Percentiles rank a stretch among this genome's conserved stretches.
These are phyloP conservation scores for Lactarius hatsudake DNA, from an alignment of 768 basidiomycete species.

Conservation along the genomic window DNA sequence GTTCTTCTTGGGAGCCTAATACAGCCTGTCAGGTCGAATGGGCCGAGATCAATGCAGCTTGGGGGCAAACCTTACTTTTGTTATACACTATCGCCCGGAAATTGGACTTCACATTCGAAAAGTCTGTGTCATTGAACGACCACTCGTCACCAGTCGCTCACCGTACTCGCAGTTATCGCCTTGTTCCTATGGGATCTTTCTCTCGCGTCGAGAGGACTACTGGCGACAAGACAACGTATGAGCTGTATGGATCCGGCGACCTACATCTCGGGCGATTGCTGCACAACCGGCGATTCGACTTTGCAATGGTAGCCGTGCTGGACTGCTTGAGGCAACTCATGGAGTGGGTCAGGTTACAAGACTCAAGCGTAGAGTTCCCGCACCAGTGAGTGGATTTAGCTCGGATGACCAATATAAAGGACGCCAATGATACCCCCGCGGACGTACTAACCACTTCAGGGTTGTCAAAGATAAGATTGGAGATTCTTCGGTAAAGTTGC, in stretches of 20 bases:
- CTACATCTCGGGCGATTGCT: conserved; percentile 82
- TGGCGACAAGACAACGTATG: conserved; percentile 82
- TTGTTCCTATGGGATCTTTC: conserved; percentile 93
- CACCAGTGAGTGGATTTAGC: conserved; percentile 65
- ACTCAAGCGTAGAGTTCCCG: conserved; percentile 71
- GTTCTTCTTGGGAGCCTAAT: conserved; percentile 10
- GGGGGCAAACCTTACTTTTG: conserved; percentile 93
- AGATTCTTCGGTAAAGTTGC: conserved; percentile 89
- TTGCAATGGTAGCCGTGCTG: conserved; percentile 93
- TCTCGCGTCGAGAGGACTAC: conserved; percentile 83
- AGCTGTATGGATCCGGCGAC: conserved; percentile 94
- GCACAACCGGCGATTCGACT: conserved; percentile 94
- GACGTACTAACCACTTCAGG: conserved; percentile 34
- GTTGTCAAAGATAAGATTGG: conserved; percentile 94
- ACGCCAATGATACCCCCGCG: not conserved
- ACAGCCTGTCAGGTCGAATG: conserved; percentile 73
- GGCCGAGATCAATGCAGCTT: conserved; percentile 98
- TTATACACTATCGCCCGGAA: conserved; percentile 90
- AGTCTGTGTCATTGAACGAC: conserved; percentile 46
- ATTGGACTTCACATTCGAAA: conserved; percentile 83
- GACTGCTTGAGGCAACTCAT: conserved; percentile 92
- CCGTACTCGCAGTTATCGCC: conserved; percentile 61
- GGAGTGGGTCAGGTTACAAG: conserved; percentile 78
- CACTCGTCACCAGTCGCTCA: conserved; percentile 11
- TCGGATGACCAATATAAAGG: not conserved